Evolutionary conservation across 345 rosid genomes (phyloP).

Genomic region (Isatis tinctoria): DNA sequence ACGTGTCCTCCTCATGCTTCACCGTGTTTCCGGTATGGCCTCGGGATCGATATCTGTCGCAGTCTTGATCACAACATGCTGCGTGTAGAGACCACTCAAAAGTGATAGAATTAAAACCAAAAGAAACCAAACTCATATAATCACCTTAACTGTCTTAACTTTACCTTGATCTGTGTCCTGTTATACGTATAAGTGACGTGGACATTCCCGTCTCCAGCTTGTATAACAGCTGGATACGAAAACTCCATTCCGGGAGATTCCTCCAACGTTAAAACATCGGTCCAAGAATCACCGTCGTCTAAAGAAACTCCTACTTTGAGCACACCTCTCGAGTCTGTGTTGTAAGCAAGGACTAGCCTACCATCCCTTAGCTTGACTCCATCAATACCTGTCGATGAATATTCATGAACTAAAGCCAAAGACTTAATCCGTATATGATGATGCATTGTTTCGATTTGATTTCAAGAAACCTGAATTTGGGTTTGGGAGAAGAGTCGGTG

Average conservation of each 20-base stretch:
- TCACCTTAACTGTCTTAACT: background rate
- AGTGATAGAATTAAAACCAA: background rate
- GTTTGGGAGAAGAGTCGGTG: slow-evolving; percentile 66
- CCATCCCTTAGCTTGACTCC: slow-evolving; percentile 78
- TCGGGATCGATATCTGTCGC: background rate
- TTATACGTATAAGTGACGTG: slow-evolving; percentile 88
- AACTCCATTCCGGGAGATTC: slow-evolving; percentile 70
- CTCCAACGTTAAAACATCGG: slow-evolving; percentile 61
- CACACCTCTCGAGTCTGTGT: slow-evolving; percentile 72
- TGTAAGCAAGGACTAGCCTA: slow-evolving; percentile 66
- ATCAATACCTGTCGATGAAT: slow-evolving; percentile 54
- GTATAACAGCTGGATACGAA: slow-evolving; percentile 84
- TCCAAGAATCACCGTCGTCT: slow-evolving; percentile 83
- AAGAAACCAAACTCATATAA: slow-evolving; percentile 6
- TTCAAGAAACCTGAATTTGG: slow-evolving; percentile 79
- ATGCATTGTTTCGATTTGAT: background rate
- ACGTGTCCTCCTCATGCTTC: slow-evolving; percentile 23
- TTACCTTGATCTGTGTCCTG: slow-evolving; percentile 88
- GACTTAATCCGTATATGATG: background rate
- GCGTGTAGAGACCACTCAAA: slow-evolving; percentile 12
- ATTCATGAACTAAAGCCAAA: background rate
- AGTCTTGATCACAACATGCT: slow-evolving; percentile 30
- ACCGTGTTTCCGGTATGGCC: slow-evolving; percentile 10
- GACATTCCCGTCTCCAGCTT: slow-evolving; percentile 66
- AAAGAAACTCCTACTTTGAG: slow-evolving; percentile 70